These are phyloP conservation scores for Taphrina communis DNA, from an alignment of 1,139 yeast species.

Conservation along the genomic window DNA sequence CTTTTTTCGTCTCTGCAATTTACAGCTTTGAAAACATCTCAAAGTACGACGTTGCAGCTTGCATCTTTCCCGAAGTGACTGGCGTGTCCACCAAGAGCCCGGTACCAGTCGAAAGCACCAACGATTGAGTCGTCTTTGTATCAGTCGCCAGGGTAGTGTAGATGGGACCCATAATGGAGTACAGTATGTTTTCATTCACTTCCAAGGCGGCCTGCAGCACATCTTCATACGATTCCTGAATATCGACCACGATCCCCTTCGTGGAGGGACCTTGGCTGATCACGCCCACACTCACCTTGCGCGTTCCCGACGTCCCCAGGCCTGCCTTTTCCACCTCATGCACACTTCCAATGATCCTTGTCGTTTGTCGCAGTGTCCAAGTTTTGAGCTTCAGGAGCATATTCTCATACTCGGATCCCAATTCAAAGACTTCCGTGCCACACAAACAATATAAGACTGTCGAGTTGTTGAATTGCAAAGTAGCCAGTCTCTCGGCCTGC, in stretches of 20 bases:
- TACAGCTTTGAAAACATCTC: slow-evolving; percentile 19
- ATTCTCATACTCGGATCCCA: slow-evolving; percentile 29
- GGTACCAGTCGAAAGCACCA: slow-evolving; percentile 3
- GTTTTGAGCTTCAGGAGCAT: slow-evolving; percentile 27
- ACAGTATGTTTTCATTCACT: neutral
- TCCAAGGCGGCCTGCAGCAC: slow-evolving; percentile 11
- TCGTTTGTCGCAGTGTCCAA: slow-evolving; percentile 31
- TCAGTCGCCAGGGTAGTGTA: neutral
- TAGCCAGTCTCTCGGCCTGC: slow-evolving; percentile 12
- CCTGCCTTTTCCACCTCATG: slow-evolving; percentile 14
- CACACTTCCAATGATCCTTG: slow-evolving; percentile 23
- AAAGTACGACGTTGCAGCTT: slow-evolving; percentile 21
- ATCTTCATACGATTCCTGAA: slow-evolving; percentile 16
- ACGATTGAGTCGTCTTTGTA: neutral
- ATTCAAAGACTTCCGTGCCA: slow-evolving; percentile 18
- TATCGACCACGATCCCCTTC: slow-evolving; percentile 29
- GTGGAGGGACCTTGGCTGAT: slow-evolving; percentile 38
- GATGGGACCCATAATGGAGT: slow-evolving; percentile 17
- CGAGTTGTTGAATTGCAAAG: slow-evolving; percentile 12
- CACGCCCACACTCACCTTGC: slow-evolving; percentile 23
- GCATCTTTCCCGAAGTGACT: slow-evolving; percentile 11
- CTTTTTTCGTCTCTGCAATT: neutral
- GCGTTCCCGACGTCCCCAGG: neutral
- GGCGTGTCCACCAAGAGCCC: neutral
- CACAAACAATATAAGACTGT: slow-evolving; percentile 16